phyloP scores from a whole-genome alignment of 495 filamentous ascomycete species.

The Neurospora tetraspora region DNA sequence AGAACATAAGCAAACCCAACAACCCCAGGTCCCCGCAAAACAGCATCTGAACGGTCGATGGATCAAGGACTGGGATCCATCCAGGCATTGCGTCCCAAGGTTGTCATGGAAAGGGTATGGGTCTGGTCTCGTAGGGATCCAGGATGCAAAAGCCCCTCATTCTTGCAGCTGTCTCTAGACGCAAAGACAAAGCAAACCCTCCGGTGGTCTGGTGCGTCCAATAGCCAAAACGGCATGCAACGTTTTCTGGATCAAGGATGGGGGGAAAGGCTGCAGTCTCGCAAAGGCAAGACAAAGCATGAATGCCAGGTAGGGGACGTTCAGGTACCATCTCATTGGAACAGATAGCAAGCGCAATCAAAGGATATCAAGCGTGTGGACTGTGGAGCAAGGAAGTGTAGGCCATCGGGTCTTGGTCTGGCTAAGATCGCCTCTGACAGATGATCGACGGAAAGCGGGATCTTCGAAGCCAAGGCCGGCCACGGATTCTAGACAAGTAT shows the following conservation, averaged over 20 bases:
- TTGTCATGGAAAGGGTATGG: not conserved
- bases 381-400: not conserved
- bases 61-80: not conserved
- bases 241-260: not conserved
- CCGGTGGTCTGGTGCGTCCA: not conserved
- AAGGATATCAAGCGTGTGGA: not conserved
- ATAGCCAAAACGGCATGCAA: not conserved
- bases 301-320: not conserved
- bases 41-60: not conserved
- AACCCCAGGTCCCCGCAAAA: not conserved
- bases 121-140: not conserved
- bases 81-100: not conserved
- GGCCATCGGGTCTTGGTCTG: not conserved
- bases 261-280: not conserved
- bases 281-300: not conserved
- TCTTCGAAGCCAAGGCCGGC: not conserved
- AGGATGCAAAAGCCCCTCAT: not conserved
- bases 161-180: not conserved
- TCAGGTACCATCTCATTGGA: not conserved
- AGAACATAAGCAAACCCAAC: not conserved
- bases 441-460: not conserved
- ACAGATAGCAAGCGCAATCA: not conserved
- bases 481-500: not conserved
- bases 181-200: not conserved
- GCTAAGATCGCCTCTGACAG: not conserved